A percentile compares a stretch with the other conserved stretches of the same genome.
phyloP scores from a whole-genome alignment of 2,329 filamentous ascomycete genomes.

The Penicillium fuscoglaucum region DNA sequence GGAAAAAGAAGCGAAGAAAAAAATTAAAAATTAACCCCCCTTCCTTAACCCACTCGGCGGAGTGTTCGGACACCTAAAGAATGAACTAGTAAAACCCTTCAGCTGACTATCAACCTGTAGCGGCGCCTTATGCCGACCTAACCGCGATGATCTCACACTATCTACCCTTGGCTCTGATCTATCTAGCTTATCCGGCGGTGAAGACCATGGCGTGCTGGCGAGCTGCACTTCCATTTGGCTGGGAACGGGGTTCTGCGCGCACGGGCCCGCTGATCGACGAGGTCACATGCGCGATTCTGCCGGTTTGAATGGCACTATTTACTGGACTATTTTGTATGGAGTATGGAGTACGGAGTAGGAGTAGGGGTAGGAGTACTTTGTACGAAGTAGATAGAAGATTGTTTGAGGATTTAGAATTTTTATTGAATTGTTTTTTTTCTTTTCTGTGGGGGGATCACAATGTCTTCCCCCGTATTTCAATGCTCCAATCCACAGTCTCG shows the following conservation, averaged over 20 bases:
- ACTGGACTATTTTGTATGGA: not conserved
- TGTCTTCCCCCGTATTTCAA: slow-evolving; percentile 9
- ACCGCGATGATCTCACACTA: slow-evolving; percentile 24
- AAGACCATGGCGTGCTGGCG: slow-evolving; percentile 12
- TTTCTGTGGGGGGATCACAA: slow-evolving; percentile 1
- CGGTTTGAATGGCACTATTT: not conserved
- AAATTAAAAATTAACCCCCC: not conserved
- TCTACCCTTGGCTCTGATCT: slow-evolving; percentile 19
- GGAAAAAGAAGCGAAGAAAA: slow-evolving; percentile 8
- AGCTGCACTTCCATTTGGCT: slow-evolving; percentile 1
- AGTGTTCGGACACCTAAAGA: not conserved
- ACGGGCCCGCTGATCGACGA: slow-evolving; percentile 15
- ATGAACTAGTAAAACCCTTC: slow-evolving; percentile 7
- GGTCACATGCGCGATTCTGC: slow-evolving; percentile 24
- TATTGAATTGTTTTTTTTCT: slow-evolving; percentile 1
- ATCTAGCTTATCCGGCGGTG: slow-evolving; percentile 21
- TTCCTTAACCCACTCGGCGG: not conserved
- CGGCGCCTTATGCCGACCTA: slow-evolving; percentile 25
- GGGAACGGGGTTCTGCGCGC: not conserved
- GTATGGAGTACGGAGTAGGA: not conserved
- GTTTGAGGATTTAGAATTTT: slow-evolving; percentile 1
- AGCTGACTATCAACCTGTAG: slow-evolving; percentile 8
- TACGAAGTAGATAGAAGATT: not conserved
- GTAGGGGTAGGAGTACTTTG: not conserved
- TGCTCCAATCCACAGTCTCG: slow-evolving; percentile 20